Base-by-base conservation (phyloP, 352 stramenopile species). In the Elongisporangium undulatum region DNA sequence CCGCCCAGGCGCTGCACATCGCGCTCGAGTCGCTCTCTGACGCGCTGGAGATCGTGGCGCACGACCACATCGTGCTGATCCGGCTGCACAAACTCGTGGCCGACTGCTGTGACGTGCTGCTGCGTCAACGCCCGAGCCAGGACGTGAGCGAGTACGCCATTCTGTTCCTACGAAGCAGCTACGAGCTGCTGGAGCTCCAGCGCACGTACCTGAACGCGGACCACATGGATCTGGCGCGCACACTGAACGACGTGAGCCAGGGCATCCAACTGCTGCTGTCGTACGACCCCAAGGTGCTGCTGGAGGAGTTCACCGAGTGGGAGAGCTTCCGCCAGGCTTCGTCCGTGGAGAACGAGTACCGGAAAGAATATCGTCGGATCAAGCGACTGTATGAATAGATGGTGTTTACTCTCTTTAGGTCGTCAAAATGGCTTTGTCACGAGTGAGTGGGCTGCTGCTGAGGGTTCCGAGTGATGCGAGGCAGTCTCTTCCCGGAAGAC, bases 151-250 rank as follows among this genome's bases (percentile, higher is more conserved):
- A 93, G 73, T 87, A 95, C 64, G 87, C 89, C 54, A 87, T 91
- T 50, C 74, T 95, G 16, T 97, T 96, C 56, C 51, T 97, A 49
- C 82, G 84, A 26, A 95, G 84, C 58, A 94, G 78, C 59, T 84
- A 87, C 57, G 78, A 92, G 61, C 71, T 98, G 56, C 74, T 97
- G 4, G 81, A 95, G 71, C 74, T 97, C n/a, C 92, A 98, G 71
- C 71, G 75, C 17, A 61, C 64, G 50, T 85, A 89, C 41, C 62
- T 96, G 34, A 92, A 95, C 64, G 59, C 74, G 19, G 87, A 97
- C 64, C 92, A 98, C 64, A 93, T 97, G 54, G 89, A 97, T 64
- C 69, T 98, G 16, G 94, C 88, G 39, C 74, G 87, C 51, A 98
- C 92, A 26, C 76, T 94, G 29, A 93, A 97, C 53, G 94, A 98